phyloP scores from a whole-genome alignment of 2,329 filamentous ascomycete species.

The Sclerotinia borealis region DNA sequence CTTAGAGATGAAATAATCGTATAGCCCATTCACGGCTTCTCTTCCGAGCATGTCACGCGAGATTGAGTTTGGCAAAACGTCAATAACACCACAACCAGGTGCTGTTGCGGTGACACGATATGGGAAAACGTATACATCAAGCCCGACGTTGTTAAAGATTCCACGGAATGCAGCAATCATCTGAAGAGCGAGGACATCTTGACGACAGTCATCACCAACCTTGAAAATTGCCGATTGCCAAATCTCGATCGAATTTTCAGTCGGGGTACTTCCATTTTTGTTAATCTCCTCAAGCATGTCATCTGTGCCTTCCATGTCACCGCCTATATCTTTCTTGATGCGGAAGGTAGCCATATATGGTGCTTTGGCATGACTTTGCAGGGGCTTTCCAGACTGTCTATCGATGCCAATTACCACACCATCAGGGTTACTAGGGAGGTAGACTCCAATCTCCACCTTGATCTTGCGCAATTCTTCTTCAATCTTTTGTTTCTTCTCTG shows the following conservation, averaged over 20 bases:
- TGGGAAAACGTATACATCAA: constrained; percentile 95
- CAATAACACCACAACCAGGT: constrained; percentile 95
- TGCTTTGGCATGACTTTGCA: constrained; percentile 97
- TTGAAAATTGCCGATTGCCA: constrained; percentile 99
- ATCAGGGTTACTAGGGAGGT: constrained; percentile 94
- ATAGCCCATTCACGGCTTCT: constrained; percentile 94
- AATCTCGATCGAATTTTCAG: constrained; percentile 69
- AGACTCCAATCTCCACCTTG: constrained; percentile 93
- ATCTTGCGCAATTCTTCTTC: constrained; percentile 97
- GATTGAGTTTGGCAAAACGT: constrained; percentile 95
- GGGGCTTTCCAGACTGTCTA: constrained; percentile 91
- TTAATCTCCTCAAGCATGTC: constrained; percentile 45
- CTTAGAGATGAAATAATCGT: constrained; percentile 96
- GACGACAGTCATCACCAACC: constrained; percentile 95
- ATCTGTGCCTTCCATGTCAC: constrained; percentile 46
- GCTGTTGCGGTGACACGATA: constrained; percentile 97
- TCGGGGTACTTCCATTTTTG: constrained; percentile 33
- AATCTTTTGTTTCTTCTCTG: constrained; percentile 98
- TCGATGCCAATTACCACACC: constrained; percentile 97
- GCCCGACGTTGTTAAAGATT: constrained; percentile 89
- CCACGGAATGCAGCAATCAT: constrained; percentile 97
- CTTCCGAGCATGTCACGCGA: constrained; percentile 98
- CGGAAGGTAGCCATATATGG: constrained; percentile 99
- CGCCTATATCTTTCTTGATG: constrained; percentile 71
- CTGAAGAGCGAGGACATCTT: constrained; percentile 92